Conservation (phyloP, 2,329 filamentous ascomycete species). For the Talaromyces amestolkiae region DNA sequence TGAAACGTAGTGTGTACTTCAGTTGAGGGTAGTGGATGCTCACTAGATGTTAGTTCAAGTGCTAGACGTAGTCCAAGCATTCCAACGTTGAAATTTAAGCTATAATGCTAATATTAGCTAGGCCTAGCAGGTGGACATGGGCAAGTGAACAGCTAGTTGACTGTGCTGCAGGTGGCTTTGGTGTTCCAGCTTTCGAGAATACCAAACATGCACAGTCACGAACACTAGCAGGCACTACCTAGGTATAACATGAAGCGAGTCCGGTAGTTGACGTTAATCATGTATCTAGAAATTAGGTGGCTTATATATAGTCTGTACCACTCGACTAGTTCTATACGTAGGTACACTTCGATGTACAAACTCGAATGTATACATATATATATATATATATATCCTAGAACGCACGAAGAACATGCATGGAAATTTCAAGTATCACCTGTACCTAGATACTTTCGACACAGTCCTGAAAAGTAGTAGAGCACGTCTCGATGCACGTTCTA, state of each 20-base stretch:
- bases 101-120: neutral
- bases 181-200: neutral
- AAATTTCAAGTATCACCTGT: slow-evolving; percentile 20
- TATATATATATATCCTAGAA: slow-evolving; percentile 23
- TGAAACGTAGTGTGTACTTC: neutral
- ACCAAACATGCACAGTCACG: neutral
- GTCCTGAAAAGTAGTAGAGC: neutral
- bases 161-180: neutral
- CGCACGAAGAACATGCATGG: slow-evolving; percentile 41
- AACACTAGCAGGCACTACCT: neutral
- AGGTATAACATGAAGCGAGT: neutral
- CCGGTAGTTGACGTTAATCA: neutral
- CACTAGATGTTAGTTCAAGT: neutral
- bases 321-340: neutral
- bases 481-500: slow-evolving; percentile 2
- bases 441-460: neutral
- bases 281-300: neutral
- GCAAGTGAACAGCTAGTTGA: neutral
- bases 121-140: neutral
- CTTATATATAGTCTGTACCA: slow-evolving; percentile 9
- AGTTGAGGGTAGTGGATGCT: neutral
- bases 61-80: neutral
- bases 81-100: neutral
- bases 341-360: neutral
- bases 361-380: neutral